A percentile compares a stretch with the other conserved stretches of the same genome.
Evolutionary conservation across 192 early-diverging fungal species (phyloP).

Genomic region (Backusella liffmaniae): DNA sequence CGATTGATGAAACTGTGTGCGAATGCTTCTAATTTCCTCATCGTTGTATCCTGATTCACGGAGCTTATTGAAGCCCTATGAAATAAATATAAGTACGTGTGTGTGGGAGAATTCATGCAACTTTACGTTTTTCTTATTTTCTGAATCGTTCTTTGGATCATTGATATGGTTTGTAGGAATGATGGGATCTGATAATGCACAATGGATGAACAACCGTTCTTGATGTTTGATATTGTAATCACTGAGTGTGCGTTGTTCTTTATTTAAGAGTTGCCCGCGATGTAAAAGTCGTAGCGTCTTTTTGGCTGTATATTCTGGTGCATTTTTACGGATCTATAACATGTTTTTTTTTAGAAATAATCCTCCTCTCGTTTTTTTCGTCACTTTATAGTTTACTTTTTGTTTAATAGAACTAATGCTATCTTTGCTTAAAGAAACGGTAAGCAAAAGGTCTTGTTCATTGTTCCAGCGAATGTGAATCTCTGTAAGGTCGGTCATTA

Average conservation of each 20-base stretch:
- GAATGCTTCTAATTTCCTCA: conserved; percentile 53
- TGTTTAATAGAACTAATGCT: conserved; percentile 40
- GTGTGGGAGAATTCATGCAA: conserved; percentile 1
- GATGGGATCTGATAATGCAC: conserved; percentile 45
- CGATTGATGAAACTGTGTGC: conserved; percentile 50
- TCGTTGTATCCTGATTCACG: conserved; percentile 56
- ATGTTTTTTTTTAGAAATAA: no score
- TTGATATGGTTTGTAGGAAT: conserved; percentile 3
- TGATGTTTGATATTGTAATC: conserved; percentile 28
- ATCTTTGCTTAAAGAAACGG: conserved; percentile 11
- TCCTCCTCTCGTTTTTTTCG: no score
- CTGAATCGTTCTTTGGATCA: background rate
- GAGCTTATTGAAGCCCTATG: conserved; percentile 50
- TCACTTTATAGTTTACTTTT: conserved; percentile 5
- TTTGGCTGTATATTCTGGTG: conserved; percentile 23
- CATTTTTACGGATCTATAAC: conserved; percentile 35
- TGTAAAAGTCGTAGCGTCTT: conserved; percentile 52
- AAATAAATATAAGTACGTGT: background rate
- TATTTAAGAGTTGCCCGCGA: conserved; percentile 40
- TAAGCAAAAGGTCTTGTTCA: conserved; percentile 29
- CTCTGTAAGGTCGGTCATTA: conserved; percentile 4
- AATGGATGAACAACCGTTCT: conserved; percentile 43
- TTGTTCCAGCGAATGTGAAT: conserved; percentile 37
- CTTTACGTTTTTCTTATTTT: background rate
- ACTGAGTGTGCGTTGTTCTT: conserved; percentile 23